These are phyloP conservation scores for Fusarium subtropicale DNA, from an alignment of 2,329 filamentous ascomycete genomes.

Conservation along the genomic window DNA sequence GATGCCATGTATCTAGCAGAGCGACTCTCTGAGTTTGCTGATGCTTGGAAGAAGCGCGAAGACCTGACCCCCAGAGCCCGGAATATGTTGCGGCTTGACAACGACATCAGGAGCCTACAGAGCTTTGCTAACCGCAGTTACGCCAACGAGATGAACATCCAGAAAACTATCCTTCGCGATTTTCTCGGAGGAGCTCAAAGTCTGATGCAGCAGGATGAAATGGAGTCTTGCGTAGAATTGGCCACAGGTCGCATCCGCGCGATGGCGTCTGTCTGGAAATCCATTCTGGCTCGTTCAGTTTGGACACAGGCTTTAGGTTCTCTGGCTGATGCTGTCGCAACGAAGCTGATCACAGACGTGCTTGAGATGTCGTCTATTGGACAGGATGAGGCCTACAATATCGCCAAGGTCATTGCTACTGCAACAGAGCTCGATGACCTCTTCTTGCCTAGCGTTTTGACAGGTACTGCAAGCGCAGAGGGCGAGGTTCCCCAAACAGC, in stretches of 20 bases:
- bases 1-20: slow-evolving; percentile 74
- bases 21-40: slow-evolving; percentile 61
- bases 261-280: slow-evolving; percentile 67
- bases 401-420: slow-evolving; percentile 68
- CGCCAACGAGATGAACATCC: slow-evolving; percentile 68
- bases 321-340: slow-evolving; percentile 67
- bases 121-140: slow-evolving; percentile 72
- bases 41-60: slow-evolving; percentile 64
- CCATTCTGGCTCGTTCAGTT: slow-evolving; percentile 68
- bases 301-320: slow-evolving; percentile 73
- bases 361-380: slow-evolving; percentile 71
- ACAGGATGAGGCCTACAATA: slow-evolving; percentile 72
- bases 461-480: slow-evolving; percentile 42
- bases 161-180: slow-evolving; percentile 71
- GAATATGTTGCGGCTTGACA: slow-evolving; percentile 68
- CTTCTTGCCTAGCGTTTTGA: slow-evolving; percentile 62
- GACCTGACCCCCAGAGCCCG: slow-evolving; percentile 64
- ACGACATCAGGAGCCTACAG: slow-evolving; percentile 69
- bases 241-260: slow-evolving; percentile 65
- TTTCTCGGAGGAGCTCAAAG: slow-evolving; percentile 71
- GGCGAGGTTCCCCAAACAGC: slow-evolving; percentile 66
- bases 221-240: slow-evolving; percentile 63
- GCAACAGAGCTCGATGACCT: slow-evolving; percentile 70
- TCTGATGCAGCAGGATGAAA: slow-evolving; percentile 68
- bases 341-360: slow-evolving; percentile 71